Base-by-base conservation (phyloP, 768 basidiomycete genomes). In the Russula earlei region DNA sequence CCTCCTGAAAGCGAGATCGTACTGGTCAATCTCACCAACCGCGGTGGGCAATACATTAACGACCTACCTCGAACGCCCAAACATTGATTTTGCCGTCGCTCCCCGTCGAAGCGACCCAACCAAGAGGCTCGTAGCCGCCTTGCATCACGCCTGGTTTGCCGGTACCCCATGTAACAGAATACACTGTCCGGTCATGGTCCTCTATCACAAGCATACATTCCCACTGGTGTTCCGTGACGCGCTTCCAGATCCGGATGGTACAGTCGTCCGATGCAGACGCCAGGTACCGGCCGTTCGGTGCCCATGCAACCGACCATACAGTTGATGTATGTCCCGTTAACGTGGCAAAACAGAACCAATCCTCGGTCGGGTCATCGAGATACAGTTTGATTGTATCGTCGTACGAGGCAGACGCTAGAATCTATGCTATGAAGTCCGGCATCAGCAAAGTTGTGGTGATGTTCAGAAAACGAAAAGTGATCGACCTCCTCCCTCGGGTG, bases 351-450 rank as follows among this genome's bases (percentile, higher is more conserved):
- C 85, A 86, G 64, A 80, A 89, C 92, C 96, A 98, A 68, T 99
- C 96, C 59, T 95, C 91, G 25, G 82, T 81, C 0, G 91, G 91
- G 67, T 97, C 94, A 64, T 98, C 93, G 52, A 88, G 71, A 70
- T 94, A 93, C 27, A 99, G 80, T 58, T 90, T 91, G 68, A 99
- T 87, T 2, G 88, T 91, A 63, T 97, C 94, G 66, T 99, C 96
- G 71, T 98, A 99, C 0, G 95, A 97, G 4, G 83, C 90, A 2
- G 95, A 97, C 25, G 95, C 95, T 52, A 99, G 83, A 59, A 97
- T 91, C 89, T 95, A 70, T 65, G 57, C 64, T 67, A 62, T 46
- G 58, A 47, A 59, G 63, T 62, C 43, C 59, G 58, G 59, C 48
- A 52, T 59, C 37, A 53, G 40, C 7, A 43, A 48, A 25, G 44